phyloP scores from a whole-genome alignment of 1,284 basidiomycete genomes.

The Ustilago sp. region DNA sequence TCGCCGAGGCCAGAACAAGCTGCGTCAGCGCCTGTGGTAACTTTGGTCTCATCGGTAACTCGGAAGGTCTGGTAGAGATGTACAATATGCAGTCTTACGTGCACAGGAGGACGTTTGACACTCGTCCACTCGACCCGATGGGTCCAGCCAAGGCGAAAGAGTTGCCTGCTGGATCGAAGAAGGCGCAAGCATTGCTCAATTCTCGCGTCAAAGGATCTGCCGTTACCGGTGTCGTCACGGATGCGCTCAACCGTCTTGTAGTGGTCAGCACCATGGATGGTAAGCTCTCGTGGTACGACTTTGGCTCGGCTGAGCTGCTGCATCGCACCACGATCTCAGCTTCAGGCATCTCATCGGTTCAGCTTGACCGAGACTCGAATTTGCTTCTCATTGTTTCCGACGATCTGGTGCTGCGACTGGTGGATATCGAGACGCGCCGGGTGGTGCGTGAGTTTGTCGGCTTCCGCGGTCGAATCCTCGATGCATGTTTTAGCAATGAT shows the following conservation, averaged over 20 bases:
- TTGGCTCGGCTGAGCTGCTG: constrained; percentile 82
- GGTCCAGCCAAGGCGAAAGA: constrained; percentile 37
- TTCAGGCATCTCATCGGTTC: constrained; percentile 78
- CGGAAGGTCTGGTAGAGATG: constrained; percentile 61
- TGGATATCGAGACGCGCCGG: constrained; percentile 90
- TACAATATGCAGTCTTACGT: constrained; percentile 82
- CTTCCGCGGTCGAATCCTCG: constrained; percentile 61
- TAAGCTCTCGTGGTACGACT: constrained; percentile 92
- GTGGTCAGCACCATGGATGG: constrained; percentile 89
- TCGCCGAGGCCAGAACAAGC: constrained; percentile 71
- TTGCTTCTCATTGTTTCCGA: constrained; percentile 87
- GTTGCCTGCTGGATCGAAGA: constrained; percentile 34
- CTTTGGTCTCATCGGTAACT: constrained; percentile 80
- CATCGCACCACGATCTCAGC: constrained; percentile 77
- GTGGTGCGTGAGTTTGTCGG: constrained; percentile 83
- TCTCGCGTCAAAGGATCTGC: constrained; percentile 38
- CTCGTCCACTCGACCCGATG: constrained; percentile 42
- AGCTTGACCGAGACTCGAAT: constrained; percentile 85
- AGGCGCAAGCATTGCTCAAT: constrained; percentile 34
- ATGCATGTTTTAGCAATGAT: constrained; percentile 82
- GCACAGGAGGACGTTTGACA: constrained; percentile 75
- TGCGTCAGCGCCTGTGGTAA: constrained; percentile 94
- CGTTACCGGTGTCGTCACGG: constrained; percentile 82
- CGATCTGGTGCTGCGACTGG: constrained; percentile 82
- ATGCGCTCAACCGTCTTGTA: constrained; percentile 84